Evolutionary conservation across 2,329 filamentous ascomycete species (phyloP).

Genomic region (Fusarium vanettenii): DNA sequence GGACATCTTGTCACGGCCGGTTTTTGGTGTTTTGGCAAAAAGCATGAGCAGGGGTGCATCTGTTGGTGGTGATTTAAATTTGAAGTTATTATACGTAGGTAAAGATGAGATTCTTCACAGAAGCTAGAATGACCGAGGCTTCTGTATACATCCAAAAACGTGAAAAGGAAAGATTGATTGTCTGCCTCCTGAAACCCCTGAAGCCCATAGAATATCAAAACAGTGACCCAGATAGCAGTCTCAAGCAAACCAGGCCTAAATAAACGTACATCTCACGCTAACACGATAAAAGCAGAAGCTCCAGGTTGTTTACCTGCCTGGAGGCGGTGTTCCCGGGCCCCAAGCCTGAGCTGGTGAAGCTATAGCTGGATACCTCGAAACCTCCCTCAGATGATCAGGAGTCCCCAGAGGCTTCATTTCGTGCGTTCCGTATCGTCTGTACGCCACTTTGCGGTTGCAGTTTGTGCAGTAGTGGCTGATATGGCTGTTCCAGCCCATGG

Average conservation of each 20-base stretch:
- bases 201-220: background rate
- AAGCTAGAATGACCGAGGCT: background rate
- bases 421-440: conserved; percentile 16
- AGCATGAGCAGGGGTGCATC: background rate
- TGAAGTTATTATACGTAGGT: background rate
- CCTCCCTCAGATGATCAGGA: conserved; percentile 35
- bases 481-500: conserved; percentile 31
- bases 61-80: background rate
- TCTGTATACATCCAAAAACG: background rate
- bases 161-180: background rate
- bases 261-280: background rate
- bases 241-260: background rate
- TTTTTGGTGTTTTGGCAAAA: background rate
- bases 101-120: background rate
- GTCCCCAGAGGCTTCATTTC: conserved; percentile 34
- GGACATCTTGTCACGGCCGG: background rate
- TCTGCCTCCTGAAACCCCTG: background rate
- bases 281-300: background rate
- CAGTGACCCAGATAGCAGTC: background rate
- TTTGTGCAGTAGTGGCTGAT: conserved; percentile 37
- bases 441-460: conserved; percentile 37
- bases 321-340: background rate
- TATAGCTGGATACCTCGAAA: conserved; percentile 26
- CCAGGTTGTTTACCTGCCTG: background rate
- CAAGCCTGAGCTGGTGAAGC: background rate